Conservation (phyloP, 2,329 filamentous ascomycete genomes). For the Aspergillus sp. region DNA sequence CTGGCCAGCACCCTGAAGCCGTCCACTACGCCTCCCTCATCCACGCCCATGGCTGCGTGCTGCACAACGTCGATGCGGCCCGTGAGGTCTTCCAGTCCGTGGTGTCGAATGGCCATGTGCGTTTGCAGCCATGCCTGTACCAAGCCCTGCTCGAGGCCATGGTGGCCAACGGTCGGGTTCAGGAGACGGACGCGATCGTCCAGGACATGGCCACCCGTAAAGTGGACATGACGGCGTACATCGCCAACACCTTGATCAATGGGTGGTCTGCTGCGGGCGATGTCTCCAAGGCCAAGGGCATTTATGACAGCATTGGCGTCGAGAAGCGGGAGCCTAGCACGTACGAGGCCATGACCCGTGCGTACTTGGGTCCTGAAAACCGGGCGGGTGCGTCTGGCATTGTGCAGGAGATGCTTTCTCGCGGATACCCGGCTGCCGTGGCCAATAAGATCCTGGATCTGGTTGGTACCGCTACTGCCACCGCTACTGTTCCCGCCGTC, state of each 20-base stretch:
- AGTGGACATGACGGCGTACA: slow-evolving; percentile 89
- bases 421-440: slow-evolving; percentile 86
- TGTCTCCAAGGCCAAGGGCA: slow-evolving; percentile 65
- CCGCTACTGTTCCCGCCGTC: slow-evolving; percentile 11
- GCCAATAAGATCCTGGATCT: slow-evolving; percentile 90
- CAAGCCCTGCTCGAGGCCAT: slow-evolving; percentile 95
- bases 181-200: slow-evolving; percentile 65
- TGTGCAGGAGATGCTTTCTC: slow-evolving; percentile 80
- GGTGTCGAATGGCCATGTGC: slow-evolving; percentile 57
- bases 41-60: slow-evolving; percentile 87
- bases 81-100: slow-evolving; percentile 75
- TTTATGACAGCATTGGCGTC: slow-evolving; percentile 71
- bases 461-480: slow-evolving; percentile 45
- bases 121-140: slow-evolving; percentile 77
- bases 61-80: slow-evolving; percentile 83
- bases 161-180: slow-evolving; percentile 85
- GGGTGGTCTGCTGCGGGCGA: slow-evolving; percentile 85
- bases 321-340: slow-evolving; percentile 89
- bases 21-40: slow-evolving; percentile 95
- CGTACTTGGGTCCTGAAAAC: slow-evolving; percentile 77
- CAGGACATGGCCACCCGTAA: slow-evolving; percentile 63
- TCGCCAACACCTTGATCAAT: slow-evolving; percentile 95
- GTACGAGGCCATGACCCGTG: slow-evolving; percentile 96
- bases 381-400: slow-evolving; percentile 66
- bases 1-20: slow-evolving; percentile 71